Evolutionary conservation across 1,139 yeast species (phyloP), one percentile per base, ranked within the genome.

Genomic region (Debaryomycetaceae sp.): DNA sequence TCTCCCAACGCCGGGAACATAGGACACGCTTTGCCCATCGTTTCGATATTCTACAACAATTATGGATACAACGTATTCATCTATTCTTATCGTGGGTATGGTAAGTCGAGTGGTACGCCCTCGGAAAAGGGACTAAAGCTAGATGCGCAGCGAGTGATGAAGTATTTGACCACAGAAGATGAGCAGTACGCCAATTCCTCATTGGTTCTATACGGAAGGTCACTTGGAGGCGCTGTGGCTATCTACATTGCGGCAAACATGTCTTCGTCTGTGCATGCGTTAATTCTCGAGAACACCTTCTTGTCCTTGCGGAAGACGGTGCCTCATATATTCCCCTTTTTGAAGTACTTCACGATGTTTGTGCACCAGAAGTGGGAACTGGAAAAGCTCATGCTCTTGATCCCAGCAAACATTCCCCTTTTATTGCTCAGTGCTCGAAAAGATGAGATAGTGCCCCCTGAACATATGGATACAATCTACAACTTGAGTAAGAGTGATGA

Each of bases 1-100:
- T 85, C 90, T 38, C 99, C 99, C 4, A 93, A 93, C 65, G 99
- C 98, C 2, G 99, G 99, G 5, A 93, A 95, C 62, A 93, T 93
- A 46, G 99, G 99, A 34, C 93, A 89, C 60, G 85, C 90, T 22
- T 70, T 93, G 44, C 97, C 98, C 1, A 78, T 90, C 6, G 96
- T 87, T 1, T 76, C 84, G 43, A 67, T 85, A 13, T 83, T 93
- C 52, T 87, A 81, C 64, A 68, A 75, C 45, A 71, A 76, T 40
- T 75, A 87, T 62, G 80, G 81, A 11, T 82, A 84, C 63, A 90
- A 93, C 61, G 97, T 91, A 2, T 80, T 91, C 43, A 81, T 88
- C 6, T 87, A 88, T 55, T 87, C 96, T 1, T 93, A 93, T 63
- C 73, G 99, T 54, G 98, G 99, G 0, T 93, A 93, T 64, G 99